phyloP scores from a whole-genome alignment of 2,329 filamentous ascomycete genomes.

The Dothidotthia symphoricarpi region DNA sequence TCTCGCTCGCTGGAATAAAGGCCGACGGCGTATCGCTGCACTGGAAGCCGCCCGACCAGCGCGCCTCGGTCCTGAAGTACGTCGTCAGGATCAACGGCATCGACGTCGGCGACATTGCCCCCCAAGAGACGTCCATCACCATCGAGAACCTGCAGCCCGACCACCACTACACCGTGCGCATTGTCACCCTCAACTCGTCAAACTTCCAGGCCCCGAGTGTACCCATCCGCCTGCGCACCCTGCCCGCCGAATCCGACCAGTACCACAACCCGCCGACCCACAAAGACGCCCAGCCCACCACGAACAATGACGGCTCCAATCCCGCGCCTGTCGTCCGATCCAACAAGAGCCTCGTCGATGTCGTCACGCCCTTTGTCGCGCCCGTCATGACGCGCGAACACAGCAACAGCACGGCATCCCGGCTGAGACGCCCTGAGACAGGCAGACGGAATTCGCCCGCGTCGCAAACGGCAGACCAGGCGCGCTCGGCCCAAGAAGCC shows the following conservation, averaged over 20 bases:
- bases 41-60: slow-evolving; percentile 74
- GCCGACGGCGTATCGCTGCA: slow-evolving; percentile 84
- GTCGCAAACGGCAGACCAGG: slow-evolving; percentile 46
- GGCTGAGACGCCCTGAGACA: slow-evolving; percentile 64
- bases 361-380: slow-evolving; percentile 61
- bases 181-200: slow-evolving; percentile 85
- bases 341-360: slow-evolving; percentile 57
- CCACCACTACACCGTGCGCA: slow-evolving; percentile 89
- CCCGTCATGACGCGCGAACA: slow-evolving; percentile 65
- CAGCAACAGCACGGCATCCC: slow-evolving; percentile 52
- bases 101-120: slow-evolving; percentile 82
- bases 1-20: slow-evolving; percentile 86
- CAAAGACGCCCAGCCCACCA: slow-evolving; percentile 45
- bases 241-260: slow-evolving; percentile 44
- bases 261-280: slow-evolving; percentile 47
- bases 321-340: slow-evolving; percentile 55
- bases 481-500: slow-evolving; percentile 37
- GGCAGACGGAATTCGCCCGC: slow-evolving; percentile 75
- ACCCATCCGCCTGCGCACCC: slow-evolving; percentile 78
- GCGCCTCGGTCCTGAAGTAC: slow-evolving; percentile 75
- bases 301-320: slow-evolving; percentile 45
- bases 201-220: slow-evolving; percentile 90
- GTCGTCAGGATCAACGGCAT: slow-evolving; percentile 92
- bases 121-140: slow-evolving; percentile 81
- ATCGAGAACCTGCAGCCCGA: slow-evolving; percentile 83